phyloP scores from a whole-genome alignment of 1,284 basidiomycete species.

The Ustilago bromivora region DNA sequence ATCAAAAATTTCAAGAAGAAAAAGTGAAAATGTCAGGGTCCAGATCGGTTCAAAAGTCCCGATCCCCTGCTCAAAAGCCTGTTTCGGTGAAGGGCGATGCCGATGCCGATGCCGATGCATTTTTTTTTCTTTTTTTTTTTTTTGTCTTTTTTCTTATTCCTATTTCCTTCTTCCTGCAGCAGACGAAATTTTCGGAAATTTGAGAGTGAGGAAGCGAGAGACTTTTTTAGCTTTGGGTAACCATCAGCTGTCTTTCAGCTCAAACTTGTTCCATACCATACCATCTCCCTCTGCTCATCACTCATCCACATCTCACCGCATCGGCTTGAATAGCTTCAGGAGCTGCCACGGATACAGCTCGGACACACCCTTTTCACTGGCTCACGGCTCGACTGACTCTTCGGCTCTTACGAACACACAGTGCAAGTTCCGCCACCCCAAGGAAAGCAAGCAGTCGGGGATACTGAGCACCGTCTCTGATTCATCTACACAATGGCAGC shows the following conservation, averaged over 20 bases:
- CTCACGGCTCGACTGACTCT: background rate
- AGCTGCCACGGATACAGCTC: background rate
- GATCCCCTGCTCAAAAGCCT: conserved; percentile 10
- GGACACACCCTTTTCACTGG: too few relatives aligned
- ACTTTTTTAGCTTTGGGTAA: too few relatives aligned
- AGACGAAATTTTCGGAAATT: conserved; percentile 32
- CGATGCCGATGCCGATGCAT: background rate
- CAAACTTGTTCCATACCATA: background rate
- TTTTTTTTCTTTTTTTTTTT: conserved; percentile 4
- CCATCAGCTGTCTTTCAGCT: too few relatives aligned
- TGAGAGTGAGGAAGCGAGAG: background rate
- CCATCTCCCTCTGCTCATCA: background rate
- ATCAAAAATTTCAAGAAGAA: conserved; percentile 32
- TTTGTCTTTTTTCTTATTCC: too few relatives aligned
- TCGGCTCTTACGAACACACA: background rate
- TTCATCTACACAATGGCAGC: conserved; percentile 29
- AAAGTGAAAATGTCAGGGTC: conserved; percentile 24
- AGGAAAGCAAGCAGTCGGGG: too few relatives aligned
- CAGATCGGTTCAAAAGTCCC: conserved; percentile 25
- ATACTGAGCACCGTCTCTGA: background rate
- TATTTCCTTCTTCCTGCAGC: background rate
- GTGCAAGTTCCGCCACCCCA: background rate
- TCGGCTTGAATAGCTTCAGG: background rate
- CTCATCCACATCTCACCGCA: background rate
- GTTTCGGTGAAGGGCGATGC: background rate